A percentile compares a stretch with the other conserved stretches of the same genome.
Conservation (phyloP, 164 flowering plant genomes). For the Pachysandra terminalis region DNA sequence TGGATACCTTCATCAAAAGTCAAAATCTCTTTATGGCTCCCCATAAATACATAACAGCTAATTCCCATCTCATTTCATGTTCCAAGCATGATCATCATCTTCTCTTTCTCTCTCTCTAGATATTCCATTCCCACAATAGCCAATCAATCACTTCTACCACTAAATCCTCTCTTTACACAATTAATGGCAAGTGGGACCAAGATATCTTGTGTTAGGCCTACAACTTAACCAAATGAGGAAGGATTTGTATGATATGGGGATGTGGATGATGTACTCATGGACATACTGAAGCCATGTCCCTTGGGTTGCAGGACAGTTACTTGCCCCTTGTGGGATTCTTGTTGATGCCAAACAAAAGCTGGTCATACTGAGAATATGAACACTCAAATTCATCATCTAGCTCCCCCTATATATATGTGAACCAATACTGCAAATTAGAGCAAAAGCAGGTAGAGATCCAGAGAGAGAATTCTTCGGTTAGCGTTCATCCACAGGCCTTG, state of each 20-base stretch:
- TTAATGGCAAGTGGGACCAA: neutral
- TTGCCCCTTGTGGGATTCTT: slow-evolving; percentile 6
- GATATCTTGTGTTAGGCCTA: slow-evolving; percentile 1
- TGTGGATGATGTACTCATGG: neutral
- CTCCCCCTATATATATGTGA: slow-evolving; percentile 6
- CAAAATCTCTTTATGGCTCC: neutral
- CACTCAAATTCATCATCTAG: neutral
- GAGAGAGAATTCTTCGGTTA: neutral
- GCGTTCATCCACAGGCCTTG: neutral
- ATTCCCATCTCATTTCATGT: neutral
- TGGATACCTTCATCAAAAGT: neutral
- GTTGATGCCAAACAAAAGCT: neutral
- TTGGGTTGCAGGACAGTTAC: slow-evolving; percentile 14
- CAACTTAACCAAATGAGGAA: slow-evolving; percentile 7
- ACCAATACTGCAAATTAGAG: neutral
- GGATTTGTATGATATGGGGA: slow-evolving; percentile 11
- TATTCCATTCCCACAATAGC: slow-evolving; percentile 15
- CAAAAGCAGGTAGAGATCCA: neutral
- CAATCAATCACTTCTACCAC: neutral
- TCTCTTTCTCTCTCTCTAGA: neutral
- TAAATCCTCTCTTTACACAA: neutral
- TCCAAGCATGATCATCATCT: neutral
- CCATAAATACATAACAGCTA: neutral
- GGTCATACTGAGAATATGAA: slow-evolving; percentile 8
- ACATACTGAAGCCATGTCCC: slow-evolving; percentile 11